Conservation (phyloP, 2,329 filamentous ascomycete species). For the Exserohilum turcica region DNA sequence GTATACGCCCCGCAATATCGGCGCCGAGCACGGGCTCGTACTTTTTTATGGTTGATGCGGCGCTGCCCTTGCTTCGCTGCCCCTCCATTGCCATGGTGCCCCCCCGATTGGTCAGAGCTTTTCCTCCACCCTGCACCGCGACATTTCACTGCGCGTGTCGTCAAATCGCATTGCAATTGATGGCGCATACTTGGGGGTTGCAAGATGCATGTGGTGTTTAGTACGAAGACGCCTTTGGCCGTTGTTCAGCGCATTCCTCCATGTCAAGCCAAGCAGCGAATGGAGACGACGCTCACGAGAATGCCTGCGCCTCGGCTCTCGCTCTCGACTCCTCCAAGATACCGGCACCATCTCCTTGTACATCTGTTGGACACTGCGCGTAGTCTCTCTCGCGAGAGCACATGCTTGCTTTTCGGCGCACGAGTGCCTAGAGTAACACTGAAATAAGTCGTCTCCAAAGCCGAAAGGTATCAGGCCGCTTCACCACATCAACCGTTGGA, state of each 20-base stretch:
- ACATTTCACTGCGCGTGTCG: not conserved
- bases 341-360: not conserved
- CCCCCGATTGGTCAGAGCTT: constrained; percentile 15
- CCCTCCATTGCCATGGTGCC: constrained; percentile 14
- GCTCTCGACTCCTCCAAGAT: not conserved
- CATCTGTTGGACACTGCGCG: not conserved
- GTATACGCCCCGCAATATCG: too few relatives aligned
- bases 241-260: not conserved
- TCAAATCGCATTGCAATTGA: too few relatives aligned
- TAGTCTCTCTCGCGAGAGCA: not conserved
- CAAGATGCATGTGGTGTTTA: not conserved
- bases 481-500: not conserved
- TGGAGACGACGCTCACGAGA: constrained; percentile 2
- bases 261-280: constrained; percentile 9
- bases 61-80: constrained; percentile 15
- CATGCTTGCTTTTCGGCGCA: not conserved
- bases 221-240: not conserved
- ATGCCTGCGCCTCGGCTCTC: constrained; percentile 10
- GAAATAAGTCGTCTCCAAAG: not conserved
- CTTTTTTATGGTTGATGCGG: too few relatives aligned
- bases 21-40: too few relatives aligned
- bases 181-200: too few relatives aligned
- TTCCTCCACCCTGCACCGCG: constrained; percentile 1
- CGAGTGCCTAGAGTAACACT: not conserved
- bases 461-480: not conserved